These are phyloP conservation scores for Globisporangium uncinulatum DNA, from an alignment of 352 stramenopile species.

Conservation along the genomic window DNA sequence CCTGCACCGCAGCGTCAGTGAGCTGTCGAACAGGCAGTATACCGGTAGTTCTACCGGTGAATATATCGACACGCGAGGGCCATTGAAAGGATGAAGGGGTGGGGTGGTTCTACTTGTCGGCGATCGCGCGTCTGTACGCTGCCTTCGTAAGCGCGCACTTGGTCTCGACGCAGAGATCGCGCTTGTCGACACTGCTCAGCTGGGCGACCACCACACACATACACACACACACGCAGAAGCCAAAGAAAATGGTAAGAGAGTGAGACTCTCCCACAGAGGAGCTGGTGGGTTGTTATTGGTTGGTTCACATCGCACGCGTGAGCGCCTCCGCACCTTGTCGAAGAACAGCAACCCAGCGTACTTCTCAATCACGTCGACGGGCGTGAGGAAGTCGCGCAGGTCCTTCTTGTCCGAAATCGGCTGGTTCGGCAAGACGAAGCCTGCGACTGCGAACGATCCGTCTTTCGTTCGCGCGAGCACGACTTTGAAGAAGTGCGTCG, in stretches of 20 bases:
- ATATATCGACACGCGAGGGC: no score
- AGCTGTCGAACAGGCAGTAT: neutral
- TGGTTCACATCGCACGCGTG: neutral
- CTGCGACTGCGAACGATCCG: slow-evolving; percentile 71
- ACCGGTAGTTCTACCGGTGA: neutral
- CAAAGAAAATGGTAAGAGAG: neutral
- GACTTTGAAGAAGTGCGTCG: slow-evolving; percentile 97
- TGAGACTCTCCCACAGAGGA: neutral
- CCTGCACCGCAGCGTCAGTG: slow-evolving; percentile 8
- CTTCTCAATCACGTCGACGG: slow-evolving; percentile 90
- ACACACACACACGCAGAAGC: neutral
- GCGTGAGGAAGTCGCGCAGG: slow-evolving; percentile 83
- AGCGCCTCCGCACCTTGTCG: slow-evolving; percentile 46
- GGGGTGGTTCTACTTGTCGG: slow-evolving; percentile 9
- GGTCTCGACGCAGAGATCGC: slow-evolving; percentile 61
- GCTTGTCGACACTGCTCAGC: slow-evolving; percentile 40
- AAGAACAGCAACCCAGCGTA: slow-evolving; percentile 93
- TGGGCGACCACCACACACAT: no score
- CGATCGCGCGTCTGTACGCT: slow-evolving; percentile 32
- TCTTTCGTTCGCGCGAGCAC: slow-evolving; percentile 59
- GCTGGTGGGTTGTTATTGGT: no score
- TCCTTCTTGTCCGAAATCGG: slow-evolving; percentile 68
- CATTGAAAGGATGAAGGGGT: neutral
- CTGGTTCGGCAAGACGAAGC: slow-evolving; percentile 94
- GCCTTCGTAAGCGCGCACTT: slow-evolving; percentile 47